phyloP scores from a whole-genome alignment of 2,329 filamentous ascomycete genomes.

The Pseudocercospora cruenta region DNA sequence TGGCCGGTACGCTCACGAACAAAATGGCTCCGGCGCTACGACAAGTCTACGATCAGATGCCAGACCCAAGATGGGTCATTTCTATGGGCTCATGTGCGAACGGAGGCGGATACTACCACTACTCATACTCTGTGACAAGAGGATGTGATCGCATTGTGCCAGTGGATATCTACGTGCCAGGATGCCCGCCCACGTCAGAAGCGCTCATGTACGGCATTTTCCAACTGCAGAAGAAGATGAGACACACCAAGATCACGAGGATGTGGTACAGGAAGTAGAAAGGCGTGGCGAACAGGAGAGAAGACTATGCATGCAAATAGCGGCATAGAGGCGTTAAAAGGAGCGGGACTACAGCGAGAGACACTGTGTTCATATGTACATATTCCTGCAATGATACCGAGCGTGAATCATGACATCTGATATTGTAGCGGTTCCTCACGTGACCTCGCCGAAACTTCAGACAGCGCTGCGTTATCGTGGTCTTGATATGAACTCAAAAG shows the following conservation, averaged over 20 bases:
- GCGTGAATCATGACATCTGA: background rate
- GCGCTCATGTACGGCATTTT: slow-evolving; percentile 66
- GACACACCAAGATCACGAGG: slow-evolving; percentile 57
- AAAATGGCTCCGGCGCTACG: slow-evolving; percentile 90
- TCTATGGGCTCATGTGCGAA: slow-evolving; percentile 85
- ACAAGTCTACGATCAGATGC: slow-evolving; percentile 93
- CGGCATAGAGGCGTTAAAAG: slow-evolving; percentile 26
- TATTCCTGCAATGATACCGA: slow-evolving; percentile 21
- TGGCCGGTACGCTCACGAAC: slow-evolving; percentile 89
- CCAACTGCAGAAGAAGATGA: slow-evolving; percentile 76
- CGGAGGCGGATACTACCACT: slow-evolving; percentile 82
- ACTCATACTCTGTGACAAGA: slow-evolving; percentile 75
- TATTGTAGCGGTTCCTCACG: no score
- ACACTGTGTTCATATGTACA: slow-evolving; percentile 28
- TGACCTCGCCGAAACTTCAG: background rate
- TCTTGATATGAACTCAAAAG: background rate
- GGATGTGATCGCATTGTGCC: slow-evolving; percentile 78
- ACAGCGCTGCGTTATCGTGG: background rate
- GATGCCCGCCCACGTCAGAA: slow-evolving; percentile 63
- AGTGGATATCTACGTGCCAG: slow-evolving; percentile 79
- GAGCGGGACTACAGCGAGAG: slow-evolving; percentile 16
- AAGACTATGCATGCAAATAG: slow-evolving; percentile 1
- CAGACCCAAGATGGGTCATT: slow-evolving; percentile 81
- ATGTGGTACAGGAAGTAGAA: slow-evolving; percentile 59
- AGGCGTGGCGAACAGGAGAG: background rate